Conservation (phyloP, 108 stramenopile species). For the Cyclostephanos tholiformis region DNA sequence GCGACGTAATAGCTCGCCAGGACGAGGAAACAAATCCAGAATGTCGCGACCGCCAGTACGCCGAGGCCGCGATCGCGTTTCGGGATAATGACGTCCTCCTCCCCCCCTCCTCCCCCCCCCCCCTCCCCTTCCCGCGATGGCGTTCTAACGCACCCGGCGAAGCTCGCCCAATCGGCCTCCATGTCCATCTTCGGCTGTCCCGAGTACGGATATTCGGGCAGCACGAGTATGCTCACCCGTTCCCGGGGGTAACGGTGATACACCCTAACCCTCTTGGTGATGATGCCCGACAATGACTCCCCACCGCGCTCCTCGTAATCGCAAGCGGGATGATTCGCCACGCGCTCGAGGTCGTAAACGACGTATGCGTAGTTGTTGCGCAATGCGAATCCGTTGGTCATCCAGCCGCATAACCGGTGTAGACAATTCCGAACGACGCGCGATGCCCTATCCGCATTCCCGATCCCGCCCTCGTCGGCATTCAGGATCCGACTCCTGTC, state of each 20-base stretch:
- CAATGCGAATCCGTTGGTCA: constrained; percentile 21
- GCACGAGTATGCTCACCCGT: constrained; percentile 53
- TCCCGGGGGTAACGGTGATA: constrained; percentile 74
- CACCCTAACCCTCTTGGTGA: constrained; percentile 67
- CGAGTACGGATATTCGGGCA: constrained; percentile 62
- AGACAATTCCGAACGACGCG: neutral
- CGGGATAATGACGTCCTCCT: constrained; percentile 1
- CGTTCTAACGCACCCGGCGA: constrained; percentile 28
- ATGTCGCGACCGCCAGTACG: constrained; percentile 28
- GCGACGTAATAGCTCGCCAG: constrained; percentile 42
- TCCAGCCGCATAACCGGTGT: constrained; percentile 11
- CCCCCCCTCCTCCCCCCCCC: constrained; percentile 14
- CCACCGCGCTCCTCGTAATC: constrained; percentile 8
- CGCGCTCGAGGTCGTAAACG: constrained; percentile 43
- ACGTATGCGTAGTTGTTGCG: constrained; percentile 58
- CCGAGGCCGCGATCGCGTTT: constrained; percentile 39
- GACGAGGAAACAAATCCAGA: constrained; percentile 62
- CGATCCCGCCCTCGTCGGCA: neutral
- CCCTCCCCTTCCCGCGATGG: constrained; percentile 27
- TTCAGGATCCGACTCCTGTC: neutral
- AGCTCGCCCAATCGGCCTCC: constrained; percentile 66
- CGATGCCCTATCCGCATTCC: neutral
- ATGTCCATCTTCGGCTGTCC: constrained; percentile 75
- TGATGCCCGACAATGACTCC: constrained; percentile 12
- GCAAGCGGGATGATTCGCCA: constrained; percentile 55